Evolutionary conservation across 2,329 filamentous ascomycete species (phyloP).

Genomic region (Pyrenophora seminiperda): DNA sequence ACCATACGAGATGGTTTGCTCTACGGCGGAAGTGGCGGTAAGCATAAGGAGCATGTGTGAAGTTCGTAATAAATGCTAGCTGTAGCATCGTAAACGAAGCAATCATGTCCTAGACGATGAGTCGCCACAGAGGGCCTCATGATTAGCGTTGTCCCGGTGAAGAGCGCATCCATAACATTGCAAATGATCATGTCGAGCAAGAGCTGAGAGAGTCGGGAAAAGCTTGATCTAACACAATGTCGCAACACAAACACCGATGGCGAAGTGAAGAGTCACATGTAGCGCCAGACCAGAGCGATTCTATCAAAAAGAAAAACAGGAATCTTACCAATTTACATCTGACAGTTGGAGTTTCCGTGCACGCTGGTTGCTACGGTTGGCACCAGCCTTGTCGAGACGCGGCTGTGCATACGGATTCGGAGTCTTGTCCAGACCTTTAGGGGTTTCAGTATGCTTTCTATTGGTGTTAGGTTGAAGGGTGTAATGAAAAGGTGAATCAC

Average conservation of each 20-base stretch:
- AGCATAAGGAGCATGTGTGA: slow-evolving; percentile 9
- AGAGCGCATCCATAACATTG: slow-evolving; percentile 5
- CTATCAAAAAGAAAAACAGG: slow-evolving; percentile 28
- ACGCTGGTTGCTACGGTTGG: slow-evolving; percentile 76
- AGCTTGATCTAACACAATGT: slow-evolving; percentile 10
- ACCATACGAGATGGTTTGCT: slow-evolving; percentile 7
- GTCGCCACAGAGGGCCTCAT: slow-evolving; percentile 32
- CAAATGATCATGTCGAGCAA: slow-evolving; percentile 14
- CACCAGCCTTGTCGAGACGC: slow-evolving; percentile 61
- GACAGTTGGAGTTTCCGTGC: slow-evolving; percentile 90
- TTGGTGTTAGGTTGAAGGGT: slow-evolving; percentile 53
- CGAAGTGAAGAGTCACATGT: slow-evolving; percentile 4
- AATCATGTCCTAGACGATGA: slow-evolving; percentile 40
- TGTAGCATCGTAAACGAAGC: slow-evolving; percentile 26
- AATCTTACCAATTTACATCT: slow-evolving; percentile 92
- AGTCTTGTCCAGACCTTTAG: slow-evolving; percentile 49
- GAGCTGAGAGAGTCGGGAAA: slow-evolving; percentile 8
- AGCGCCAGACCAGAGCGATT: slow-evolving; percentile 15
- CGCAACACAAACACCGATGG: slow-evolving; percentile 15
- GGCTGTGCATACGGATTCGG: slow-evolving; percentile 52
- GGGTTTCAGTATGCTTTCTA: slow-evolving; percentile 53
- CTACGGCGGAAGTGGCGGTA: slow-evolving; percentile 4
- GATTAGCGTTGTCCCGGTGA: slow-evolving; percentile 30
- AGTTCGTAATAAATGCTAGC: slow-evolving; percentile 27
- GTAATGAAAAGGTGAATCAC: slow-evolving; percentile 62